phyloP scores from a whole-genome alignment of 768 basidiomycete species.

The Lanmaoa rubissima region DNA sequence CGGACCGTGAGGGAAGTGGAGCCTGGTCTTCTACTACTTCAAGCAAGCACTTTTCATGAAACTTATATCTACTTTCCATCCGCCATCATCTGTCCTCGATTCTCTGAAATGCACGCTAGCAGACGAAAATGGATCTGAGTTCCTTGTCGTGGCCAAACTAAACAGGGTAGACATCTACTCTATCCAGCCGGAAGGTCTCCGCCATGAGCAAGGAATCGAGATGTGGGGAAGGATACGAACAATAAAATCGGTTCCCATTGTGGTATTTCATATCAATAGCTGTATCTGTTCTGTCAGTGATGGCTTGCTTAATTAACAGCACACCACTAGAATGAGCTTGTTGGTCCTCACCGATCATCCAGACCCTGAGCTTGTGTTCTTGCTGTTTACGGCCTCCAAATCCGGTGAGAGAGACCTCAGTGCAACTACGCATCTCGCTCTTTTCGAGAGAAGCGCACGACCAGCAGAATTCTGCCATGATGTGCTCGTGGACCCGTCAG shows the following conservation, averaged over 20 bases:
- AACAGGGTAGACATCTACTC: slow-evolving; percentile 70
- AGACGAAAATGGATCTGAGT: slow-evolving; percentile 47
- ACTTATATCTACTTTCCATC: slow-evolving; percentile 74
- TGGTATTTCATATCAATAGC: slow-evolving; percentile 38
- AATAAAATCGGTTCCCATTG: slow-evolving; percentile 52
- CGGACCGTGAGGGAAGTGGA: too few relatives aligned
- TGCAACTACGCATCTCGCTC: slow-evolving; percentile 44
- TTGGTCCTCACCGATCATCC: slow-evolving; percentile 75
- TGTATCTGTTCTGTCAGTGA: slow-evolving; percentile 3
- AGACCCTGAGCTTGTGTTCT: slow-evolving; percentile 66
- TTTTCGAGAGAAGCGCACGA: slow-evolving; percentile 58
- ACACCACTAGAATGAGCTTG: slow-evolving; percentile 43
- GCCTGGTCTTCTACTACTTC: too few relatives aligned
- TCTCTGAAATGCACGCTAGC: slow-evolving; percentile 70
- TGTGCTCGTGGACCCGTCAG: slow-evolving; percentile 62
- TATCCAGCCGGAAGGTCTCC: slow-evolving; percentile 57
- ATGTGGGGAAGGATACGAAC: slow-evolving; percentile 68
- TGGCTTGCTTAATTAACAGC: slow-evolving; percentile 9
- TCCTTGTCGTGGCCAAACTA: slow-evolving; percentile 67
- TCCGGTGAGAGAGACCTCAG: slow-evolving; percentile 35
- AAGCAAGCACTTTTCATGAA: slow-evolving; percentile 35
- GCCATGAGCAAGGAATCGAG: slow-evolving; percentile 55
- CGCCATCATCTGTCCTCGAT: slow-evolving; percentile 65
- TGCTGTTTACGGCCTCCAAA: slow-evolving; percentile 46
- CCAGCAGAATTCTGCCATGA: slow-evolving; percentile 71